Evolutionary conservation across 2,329 filamentous ascomycete species (phyloP).

Genomic region (Aureobasidium namibiae): DNA sequence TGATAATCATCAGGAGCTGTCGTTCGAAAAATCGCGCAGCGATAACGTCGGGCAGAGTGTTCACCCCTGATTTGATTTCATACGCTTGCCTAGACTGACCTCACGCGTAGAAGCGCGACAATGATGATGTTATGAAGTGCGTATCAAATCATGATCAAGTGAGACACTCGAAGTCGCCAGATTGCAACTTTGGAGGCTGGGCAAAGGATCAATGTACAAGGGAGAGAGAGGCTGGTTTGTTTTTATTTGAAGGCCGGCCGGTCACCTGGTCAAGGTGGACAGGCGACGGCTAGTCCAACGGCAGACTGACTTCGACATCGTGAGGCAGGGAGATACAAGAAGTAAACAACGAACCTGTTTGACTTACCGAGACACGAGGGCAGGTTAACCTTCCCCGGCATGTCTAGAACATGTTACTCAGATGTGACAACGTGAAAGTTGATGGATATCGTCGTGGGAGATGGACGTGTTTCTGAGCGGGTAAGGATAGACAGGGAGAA

Average conservation of each 20-base stretch:
- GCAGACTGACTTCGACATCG: neutral
- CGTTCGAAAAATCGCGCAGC: neutral
- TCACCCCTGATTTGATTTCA: neutral
- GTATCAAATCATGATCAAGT: neutral
- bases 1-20: neutral
- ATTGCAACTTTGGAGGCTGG: neutral
- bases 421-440: slow-evolving; percentile 7
- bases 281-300: neutral
- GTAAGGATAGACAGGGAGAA: slow-evolving; percentile 10
- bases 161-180: neutral
- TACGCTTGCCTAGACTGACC: neutral
- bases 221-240: neutral
- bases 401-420: slow-evolving; percentile 14
- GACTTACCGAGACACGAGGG: neutral
- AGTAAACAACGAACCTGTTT: neutral
- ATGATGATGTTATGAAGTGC: neutral
- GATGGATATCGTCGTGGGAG: neutral
- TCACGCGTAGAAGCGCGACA: neutral
- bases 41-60: neutral
- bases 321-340: neutral
- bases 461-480: slow-evolving; percentile 8
- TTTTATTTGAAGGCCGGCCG: slow-evolving; percentile 2
- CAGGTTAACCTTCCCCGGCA: slow-evolving; percentile 7
- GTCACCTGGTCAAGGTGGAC: neutral
- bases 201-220: slow-evolving; percentile 1